Evolutionary conservation across 345 rosid genomes (phyloP), one percentile per base, ranked within the genome.

Genomic region (Eutrema heterophyllum): DNA sequence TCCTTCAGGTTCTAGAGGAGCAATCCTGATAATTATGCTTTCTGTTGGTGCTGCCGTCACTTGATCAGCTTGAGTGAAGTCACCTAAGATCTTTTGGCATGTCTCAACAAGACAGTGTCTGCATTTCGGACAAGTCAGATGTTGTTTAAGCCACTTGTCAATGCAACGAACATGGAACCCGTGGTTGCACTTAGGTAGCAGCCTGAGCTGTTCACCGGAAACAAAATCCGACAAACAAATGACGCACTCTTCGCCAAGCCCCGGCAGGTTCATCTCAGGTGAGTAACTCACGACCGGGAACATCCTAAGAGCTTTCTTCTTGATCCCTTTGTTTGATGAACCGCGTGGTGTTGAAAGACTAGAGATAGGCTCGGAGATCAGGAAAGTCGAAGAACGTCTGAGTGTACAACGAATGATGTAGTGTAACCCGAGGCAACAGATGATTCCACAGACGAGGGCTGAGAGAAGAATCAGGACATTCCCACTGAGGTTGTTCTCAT

Each of bases 181-280:
- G 27, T 84, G 86, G 72, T 81, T 79, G 65, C 88, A 84, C 35
- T 79, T 85, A 5, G 86, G 87, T 12, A 84, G 75, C 33, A 87
- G 64, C 60, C 88, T 80, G 10, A 85, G 57, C 52, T 64, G 38
- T 4, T 87, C 92, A 30, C 85, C 84, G 0, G 68, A 11, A 29
- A 67, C 53, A 73, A 81, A 86, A 33, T 83, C 88, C 0, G 88
- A 80, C 39, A 87, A 68, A 76, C 92, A 87, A 21, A 87, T 87
- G 32, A 68, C 81, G 21, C 92, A 87, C 51, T 85, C 86, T 7
- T 81, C 79, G 16, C 79, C 88, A 18, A 84, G 44, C 3, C 92
- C 84, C 0, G 79, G 77, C 13, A 84, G 70, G 52, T 76, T 78
- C 65, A 74, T 32, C 66, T 78, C 85, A 46, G 65, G 29, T 33